Evolutionary conservation across 768 basidiomycete species (phyloP).

Genomic region (Termitomyces sp.): DNA sequence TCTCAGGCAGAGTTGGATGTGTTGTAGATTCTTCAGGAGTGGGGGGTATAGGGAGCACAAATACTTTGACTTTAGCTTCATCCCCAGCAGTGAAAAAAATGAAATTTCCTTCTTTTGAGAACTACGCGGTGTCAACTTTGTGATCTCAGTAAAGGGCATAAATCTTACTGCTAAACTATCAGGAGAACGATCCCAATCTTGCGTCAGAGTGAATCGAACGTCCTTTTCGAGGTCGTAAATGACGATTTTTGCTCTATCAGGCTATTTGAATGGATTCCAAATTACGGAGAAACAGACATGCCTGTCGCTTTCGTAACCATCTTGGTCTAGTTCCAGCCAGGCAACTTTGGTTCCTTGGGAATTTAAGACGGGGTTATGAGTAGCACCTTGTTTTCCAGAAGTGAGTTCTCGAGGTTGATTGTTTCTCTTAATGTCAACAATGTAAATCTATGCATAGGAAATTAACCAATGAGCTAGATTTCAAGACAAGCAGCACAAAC

Average conservation of each 20-base stretch:
- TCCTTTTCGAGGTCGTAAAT: slow-evolving; percentile 67
- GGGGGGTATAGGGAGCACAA: slow-evolving; percentile 57
- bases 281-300: slow-evolving; percentile 16
- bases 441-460: slow-evolving; percentile 47
- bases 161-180: slow-evolving; percentile 50
- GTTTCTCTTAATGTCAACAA: slow-evolving; percentile 51
- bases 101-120: slow-evolving; percentile 62
- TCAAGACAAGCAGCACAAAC: slow-evolving; percentile 26
- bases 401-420: slow-evolving; percentile 63
- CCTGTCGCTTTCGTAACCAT: slow-evolving; percentile 90
- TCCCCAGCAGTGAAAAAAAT: slow-evolving; percentile 78
- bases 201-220: slow-evolving; percentile 69
- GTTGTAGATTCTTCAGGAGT: slow-evolving; percentile 52
- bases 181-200: slow-evolving; percentile 83
- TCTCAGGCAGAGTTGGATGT: slow-evolving; percentile 38
- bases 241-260: slow-evolving; percentile 61
- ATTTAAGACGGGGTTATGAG: slow-evolving; percentile 66
- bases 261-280: neutral
- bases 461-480: neutral
- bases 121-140: slow-evolving; percentile 36
- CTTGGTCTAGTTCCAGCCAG: slow-evolving; percentile 83
- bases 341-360: slow-evolving; percentile 64
- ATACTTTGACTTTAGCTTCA: slow-evolving; percentile 70
- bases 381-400: slow-evolving; percentile 80
- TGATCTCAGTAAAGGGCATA: neutral